Percentiles rank a stretch among this genome's conserved stretches.
Conservation (phyloP, 768 basidiomycete species). For the Suillus bovinus region DNA sequence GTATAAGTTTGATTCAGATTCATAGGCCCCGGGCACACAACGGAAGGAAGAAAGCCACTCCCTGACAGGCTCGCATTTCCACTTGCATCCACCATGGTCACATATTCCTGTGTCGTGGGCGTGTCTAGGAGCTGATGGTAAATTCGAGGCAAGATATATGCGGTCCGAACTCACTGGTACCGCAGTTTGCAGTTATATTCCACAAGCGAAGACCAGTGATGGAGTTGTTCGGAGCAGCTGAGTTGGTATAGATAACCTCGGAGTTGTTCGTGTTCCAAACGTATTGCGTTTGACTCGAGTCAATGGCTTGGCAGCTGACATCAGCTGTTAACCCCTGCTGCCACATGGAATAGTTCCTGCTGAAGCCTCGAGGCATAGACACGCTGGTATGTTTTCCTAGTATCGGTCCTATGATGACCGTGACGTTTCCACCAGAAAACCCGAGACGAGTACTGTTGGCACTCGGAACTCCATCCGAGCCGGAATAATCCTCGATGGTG, state of each 20-base stretch:
- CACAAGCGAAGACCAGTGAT: neutral
- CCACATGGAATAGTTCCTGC: slow-evolving; percentile 4
- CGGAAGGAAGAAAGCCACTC: slow-evolving; percentile 7
- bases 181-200: slow-evolving; percentile 8
- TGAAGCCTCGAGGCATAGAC: neutral
- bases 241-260: neutral
- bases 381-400: neutral
- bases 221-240: neutral
- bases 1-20: neutral
- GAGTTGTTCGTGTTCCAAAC: neutral
- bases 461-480: neutral
- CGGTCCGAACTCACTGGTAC: neutral
- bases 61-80: neutral
- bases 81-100: slow-evolving; percentile 6
- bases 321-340: slow-evolving; percentile 11
- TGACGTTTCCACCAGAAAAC: slow-evolving; percentile 8
- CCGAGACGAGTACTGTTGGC: neutral
- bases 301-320: neutral
- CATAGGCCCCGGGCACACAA: slow-evolving; percentile 14
- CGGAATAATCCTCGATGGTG: slow-evolving; percentile 2
- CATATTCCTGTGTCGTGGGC: slow-evolving; percentile 1
- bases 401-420: neutral
- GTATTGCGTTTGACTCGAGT: neutral
- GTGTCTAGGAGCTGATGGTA: neutral
- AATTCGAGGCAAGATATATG: neutral